Base-by-base conservation (phyloP, 2,329 filamentous ascomycete species). In the Leptosphaerulina australis region DNA sequence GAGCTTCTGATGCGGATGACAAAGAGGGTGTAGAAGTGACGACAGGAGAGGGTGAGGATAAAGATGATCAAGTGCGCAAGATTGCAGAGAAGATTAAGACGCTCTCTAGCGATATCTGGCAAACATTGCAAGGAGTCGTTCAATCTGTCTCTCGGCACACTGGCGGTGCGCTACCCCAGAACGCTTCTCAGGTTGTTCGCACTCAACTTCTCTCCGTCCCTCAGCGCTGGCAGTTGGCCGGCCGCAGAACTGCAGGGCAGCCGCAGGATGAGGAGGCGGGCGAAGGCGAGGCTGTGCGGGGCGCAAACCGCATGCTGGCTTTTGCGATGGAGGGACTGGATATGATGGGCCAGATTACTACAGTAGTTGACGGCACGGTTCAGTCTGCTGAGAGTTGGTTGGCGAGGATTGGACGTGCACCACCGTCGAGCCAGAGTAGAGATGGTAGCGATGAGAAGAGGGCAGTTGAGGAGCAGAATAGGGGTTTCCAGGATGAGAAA, bases 321-420 rank as follows among this genome's bases (percentile, higher is more conserved):
- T 84, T 97, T 41, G 93, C 93, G 5, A 88, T 88, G 64, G 93
- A 97, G 70, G 91, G 92, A 0, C 79, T 97, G 11, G 91, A 97
- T 62, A 96, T 97, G 88, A 91, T 97, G 81, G 83, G 85, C 1
- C 91, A 97, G 70, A 91, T 99, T 39, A 94, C 87, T 30, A 85
- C 87, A 4, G 90, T 97, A 2, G 82, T 97, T 7, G 90, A 95
- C 60, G 88, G 91, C 44, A 97, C 94, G 0, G 88, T 97, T 44
- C 83, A 89, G 46, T 94, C 89, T 63, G 94, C 94, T 0, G 93
- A 97, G 73, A 85, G 87, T 62, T 97, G 94, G 94, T 90, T 93
- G 58, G 88, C 92, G 51, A 81, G 86, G 15, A 78, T 96, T 50
- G 90, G 80, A 26, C 73, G 77, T 30, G 72, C 60, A 49, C 50